Percentiles rank a stretch among this genome's conserved stretches.
phyloP scores from a whole-genome alignment of 2,329 filamentous ascomycete genomes.

The Diaporthe ilicicola region DNA sequence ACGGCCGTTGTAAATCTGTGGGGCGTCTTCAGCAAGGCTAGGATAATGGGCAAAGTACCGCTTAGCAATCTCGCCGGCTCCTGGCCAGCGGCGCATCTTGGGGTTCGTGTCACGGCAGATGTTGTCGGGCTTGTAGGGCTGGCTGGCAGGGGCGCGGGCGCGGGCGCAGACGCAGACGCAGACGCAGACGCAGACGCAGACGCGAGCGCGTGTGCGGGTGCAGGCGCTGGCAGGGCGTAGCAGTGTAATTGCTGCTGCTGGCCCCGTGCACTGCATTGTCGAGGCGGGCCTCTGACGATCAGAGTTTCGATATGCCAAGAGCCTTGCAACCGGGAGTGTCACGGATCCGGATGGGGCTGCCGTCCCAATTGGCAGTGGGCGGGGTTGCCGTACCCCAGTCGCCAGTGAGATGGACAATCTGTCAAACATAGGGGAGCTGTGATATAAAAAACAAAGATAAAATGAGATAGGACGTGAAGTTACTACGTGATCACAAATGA shows the following conservation, averaged over 20 bases:
- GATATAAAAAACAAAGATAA: neutral
- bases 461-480: neutral
- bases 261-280: conserved; percentile 12
- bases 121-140: conserved; percentile 11
- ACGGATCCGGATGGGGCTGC: conserved; percentile 24
- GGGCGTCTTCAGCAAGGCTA: neutral
- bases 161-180: neutral
- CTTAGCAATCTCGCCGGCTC: neutral
- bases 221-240: neutral
- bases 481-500: neutral
- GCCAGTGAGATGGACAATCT: neutral
- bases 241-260: neutral
- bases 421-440: neutral
- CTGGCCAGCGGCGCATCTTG: neutral
- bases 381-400: neutral
- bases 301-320: conserved; percentile 30
- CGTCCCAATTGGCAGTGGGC: conserved; percentile 7
- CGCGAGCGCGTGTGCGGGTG: neutral
- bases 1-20: conserved; percentile 3
- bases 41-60: neutral
- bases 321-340: conserved; percentile 28
- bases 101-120: conserved; percentile 1
- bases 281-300: conserved; percentile 18
- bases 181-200: neutral
- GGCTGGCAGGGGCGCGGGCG: conserved; percentile 1